phyloP scores from a whole-genome alignment of 2,329 filamentous ascomycete species.

The Trichoderma sp. region DNA sequence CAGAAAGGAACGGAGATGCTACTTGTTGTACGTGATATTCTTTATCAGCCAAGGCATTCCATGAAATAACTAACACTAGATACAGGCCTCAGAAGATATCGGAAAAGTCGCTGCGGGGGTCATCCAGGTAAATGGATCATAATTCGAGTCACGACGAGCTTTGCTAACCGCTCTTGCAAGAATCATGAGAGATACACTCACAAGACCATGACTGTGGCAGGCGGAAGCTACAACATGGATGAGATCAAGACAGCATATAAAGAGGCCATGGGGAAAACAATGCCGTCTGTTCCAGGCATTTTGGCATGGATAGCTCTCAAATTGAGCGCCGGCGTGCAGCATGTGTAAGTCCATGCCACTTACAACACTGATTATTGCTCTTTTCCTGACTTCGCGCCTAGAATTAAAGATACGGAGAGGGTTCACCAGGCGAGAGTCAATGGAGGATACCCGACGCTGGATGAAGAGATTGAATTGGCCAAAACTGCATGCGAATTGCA shows the following conservation, averaged over 20 bases:
- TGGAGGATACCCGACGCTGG: constrained; percentile 19
- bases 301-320: constrained; percentile 18
- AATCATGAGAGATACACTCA: constrained; percentile 9
- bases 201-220: constrained; percentile 19
- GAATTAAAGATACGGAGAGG: constrained; percentile 16
- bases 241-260: constrained; percentile 6
- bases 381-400: background rate
- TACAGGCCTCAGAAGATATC: constrained; percentile 14
- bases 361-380: background rate
- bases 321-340: constrained; percentile 15
- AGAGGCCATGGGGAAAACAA: constrained; percentile 5
- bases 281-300: constrained; percentile 12
- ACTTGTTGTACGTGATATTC: background rate
- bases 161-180: background rate
- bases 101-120: constrained; percentile 17
- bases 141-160: background rate
- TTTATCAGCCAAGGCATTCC: fast-evolving
- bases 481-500: constrained; percentile 8
- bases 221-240: constrained; percentile 1
- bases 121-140: background rate
- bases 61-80: background rate
- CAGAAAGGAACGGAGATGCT: constrained; percentile 13
- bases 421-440: constrained; percentile 4
- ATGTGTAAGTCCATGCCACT: constrained; percentile 9
- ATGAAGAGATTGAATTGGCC: constrained; percentile 17